Evolutionary conservation across 2,329 filamentous ascomycete genomes (phyloP).

Genomic region (Chaetomium sp.): DNA sequence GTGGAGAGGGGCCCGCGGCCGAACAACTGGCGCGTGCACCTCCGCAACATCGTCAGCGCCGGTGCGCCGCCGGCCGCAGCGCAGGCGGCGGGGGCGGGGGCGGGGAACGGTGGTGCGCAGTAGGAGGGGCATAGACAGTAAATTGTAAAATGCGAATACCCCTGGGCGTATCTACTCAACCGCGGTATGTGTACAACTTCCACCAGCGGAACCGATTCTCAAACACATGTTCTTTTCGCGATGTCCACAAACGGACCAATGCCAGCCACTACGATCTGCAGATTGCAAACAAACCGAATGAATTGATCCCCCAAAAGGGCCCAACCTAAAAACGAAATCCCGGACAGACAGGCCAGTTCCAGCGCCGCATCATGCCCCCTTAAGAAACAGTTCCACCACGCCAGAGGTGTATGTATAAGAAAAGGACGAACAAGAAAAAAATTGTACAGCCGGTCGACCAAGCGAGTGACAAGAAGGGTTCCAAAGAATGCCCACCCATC

Average conservation of each 20-base stretch:
- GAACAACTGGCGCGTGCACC: conserved; percentile 37
- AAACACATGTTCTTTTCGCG: neutral
- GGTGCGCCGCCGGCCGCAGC: neutral
- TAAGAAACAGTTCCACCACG: neutral
- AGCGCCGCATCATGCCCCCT: conserved; percentile 6
- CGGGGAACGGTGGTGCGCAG: neutral
- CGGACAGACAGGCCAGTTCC: conserved; percentile 12
- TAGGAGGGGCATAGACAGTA: neutral
- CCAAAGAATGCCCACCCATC: neutral
- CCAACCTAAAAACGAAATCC: conserved; percentile 4
- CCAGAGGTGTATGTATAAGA: conserved; percentile 6
- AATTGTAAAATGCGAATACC: neutral
- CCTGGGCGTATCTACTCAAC: neutral
- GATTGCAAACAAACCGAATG: conserved; percentile 7
- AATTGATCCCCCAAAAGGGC: conserved; percentile 17
- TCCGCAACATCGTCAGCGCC: conserved; percentile 14
- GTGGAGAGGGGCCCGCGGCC: conserved; percentile 34
- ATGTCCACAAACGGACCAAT: neutral
- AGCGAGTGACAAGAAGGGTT: conserved; percentile 15
- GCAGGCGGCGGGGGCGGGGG: too few species aligned
- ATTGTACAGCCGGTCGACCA: conserved; percentile 17
- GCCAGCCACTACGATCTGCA: neutral
- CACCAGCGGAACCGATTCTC: neutral
- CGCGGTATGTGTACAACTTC: neutral
- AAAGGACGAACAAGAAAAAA: conserved; percentile 5